Evolutionary conservation across 306 rosid genomes (phyloP).

Genomic region (Gynostemma pentaphyllum): DNA sequence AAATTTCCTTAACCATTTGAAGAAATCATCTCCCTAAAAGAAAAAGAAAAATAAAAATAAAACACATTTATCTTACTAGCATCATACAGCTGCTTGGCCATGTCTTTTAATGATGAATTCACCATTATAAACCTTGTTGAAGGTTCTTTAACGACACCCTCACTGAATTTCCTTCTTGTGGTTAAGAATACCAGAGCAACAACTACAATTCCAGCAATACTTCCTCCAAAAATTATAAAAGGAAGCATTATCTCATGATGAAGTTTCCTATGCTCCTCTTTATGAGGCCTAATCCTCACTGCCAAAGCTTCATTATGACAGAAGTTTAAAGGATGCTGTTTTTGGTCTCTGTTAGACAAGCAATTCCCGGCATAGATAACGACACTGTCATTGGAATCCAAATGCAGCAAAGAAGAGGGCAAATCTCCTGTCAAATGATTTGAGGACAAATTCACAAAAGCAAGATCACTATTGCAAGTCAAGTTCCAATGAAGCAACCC

Average conservation of each 20-base stretch:
- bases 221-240: constrained; percentile 40
- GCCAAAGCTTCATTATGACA: constrained; percentile 89
- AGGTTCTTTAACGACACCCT: constrained; percentile 23
- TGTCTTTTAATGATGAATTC: constrained; percentile 41
- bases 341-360: constrained; percentile 35
- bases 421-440: constrained; percentile 72
- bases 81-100: constrained; percentile 76
- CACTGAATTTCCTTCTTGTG: constrained; percentile 20
- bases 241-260: constrained; percentile 29
- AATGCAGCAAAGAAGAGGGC: constrained; percentile 48
- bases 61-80: constrained; percentile 51
- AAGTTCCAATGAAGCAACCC: constrained; percentile 51
- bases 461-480: constrained; percentile 57
- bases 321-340: constrained; percentile 36
- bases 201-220: constrained; percentile 34
- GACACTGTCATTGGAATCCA: constrained; percentile 20
- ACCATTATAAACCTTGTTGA: constrained; percentile 39
- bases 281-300: constrained; percentile 37
- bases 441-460: constrained; percentile 61
- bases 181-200: constrained; percentile 47
- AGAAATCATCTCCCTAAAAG: not conserved
- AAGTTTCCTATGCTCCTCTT: constrained; percentile 22
- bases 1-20: not conserved
- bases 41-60: not conserved
- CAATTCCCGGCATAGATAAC: constrained; percentile 49